Evolutionary conservation across 805 yeast species (phyloP).

Genomic region (Schizosaccharomyces osmophilus): DNA sequence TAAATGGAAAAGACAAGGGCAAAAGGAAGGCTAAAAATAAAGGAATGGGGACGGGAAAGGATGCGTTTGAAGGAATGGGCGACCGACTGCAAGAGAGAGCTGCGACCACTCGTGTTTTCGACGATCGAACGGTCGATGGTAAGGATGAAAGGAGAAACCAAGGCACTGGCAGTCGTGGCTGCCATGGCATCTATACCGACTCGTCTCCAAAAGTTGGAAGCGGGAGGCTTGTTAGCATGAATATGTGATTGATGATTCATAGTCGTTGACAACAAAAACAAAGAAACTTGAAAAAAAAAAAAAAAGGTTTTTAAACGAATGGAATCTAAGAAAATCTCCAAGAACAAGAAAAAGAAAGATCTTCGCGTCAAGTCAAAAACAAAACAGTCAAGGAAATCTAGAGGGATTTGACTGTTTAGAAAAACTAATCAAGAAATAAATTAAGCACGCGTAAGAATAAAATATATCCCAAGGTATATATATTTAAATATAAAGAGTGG

Average conservation of each 20-base stretch:
- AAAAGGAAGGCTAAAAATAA: neutral
- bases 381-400: neutral
- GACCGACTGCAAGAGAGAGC: neutral
- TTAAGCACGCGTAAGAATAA: neutral
- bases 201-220: neutral
- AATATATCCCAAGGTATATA: neutral
- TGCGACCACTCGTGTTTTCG: constrained; percentile 1
- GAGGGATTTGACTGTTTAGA: neutral
- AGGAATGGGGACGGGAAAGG: neutral
- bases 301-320: neutral
- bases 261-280: neutral
- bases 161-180: neutral
- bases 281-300: neutral
- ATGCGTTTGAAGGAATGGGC: neutral
- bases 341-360: too few relatives aligned
- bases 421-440: neutral
- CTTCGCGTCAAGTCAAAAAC: too few relatives aligned
- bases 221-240: neutral
- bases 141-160: neutral
- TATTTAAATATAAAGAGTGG: neutral
- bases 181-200: neutral
- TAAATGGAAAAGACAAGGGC: constrained; percentile 1
- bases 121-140: constrained; percentile 1
- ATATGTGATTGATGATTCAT: neutral
- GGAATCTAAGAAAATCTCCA: too few relatives aligned